A percentile compares a stretch with the other conserved stretches of the same genome.
Evolutionary conservation across 345 rosid species (phyloP).

Genomic region (Cardamine occulta): DNA sequence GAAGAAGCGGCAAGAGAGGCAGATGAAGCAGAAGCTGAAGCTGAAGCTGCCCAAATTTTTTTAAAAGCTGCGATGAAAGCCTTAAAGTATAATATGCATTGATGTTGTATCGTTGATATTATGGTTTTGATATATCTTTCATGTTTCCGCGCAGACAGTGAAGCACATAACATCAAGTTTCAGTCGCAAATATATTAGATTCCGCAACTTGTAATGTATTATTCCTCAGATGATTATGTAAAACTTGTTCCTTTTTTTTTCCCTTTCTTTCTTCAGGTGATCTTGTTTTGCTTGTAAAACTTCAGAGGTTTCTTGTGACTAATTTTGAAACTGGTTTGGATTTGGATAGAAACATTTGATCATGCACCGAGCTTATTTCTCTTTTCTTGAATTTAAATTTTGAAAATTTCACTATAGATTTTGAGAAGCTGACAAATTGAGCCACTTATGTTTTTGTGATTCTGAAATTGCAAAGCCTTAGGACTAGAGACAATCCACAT

Average conservation of each 20-base stretch:
- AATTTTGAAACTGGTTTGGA: slow-evolving; percentile 19
- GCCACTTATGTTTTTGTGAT: neutral
- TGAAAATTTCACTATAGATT: neutral
- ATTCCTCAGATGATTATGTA: slow-evolving; percentile 19
- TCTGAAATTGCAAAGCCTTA: too few relatives aligned
- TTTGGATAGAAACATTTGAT: neutral
- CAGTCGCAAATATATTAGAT: neutral
- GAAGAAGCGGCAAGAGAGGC: slow-evolving; percentile 88
- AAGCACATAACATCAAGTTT: slow-evolving; percentile 7
- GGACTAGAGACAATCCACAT: neutral
- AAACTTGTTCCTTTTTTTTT: neutral
- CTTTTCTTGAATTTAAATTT: neutral
- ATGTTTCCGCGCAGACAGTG: slow-evolving; percentile 11
- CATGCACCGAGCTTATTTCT: neutral
- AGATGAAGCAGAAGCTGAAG: slow-evolving; percentile 80
- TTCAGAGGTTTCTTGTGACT: slow-evolving; percentile 8
- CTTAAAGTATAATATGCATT: slow-evolving; percentile 44
- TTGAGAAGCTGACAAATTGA: neutral
- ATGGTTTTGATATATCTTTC: neutral
- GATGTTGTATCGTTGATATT: neutral
- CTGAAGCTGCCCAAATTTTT: slow-evolving; percentile 76
- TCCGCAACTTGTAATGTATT: slow-evolving; percentile 29
- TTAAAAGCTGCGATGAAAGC: slow-evolving; percentile 69
- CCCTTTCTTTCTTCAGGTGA: neutral
- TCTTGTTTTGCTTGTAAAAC: slow-evolving; percentile 19